Evolutionary conservation across 1,139 yeast genomes (phyloP).

Genomic region (Arxiozyma telluris): DNA sequence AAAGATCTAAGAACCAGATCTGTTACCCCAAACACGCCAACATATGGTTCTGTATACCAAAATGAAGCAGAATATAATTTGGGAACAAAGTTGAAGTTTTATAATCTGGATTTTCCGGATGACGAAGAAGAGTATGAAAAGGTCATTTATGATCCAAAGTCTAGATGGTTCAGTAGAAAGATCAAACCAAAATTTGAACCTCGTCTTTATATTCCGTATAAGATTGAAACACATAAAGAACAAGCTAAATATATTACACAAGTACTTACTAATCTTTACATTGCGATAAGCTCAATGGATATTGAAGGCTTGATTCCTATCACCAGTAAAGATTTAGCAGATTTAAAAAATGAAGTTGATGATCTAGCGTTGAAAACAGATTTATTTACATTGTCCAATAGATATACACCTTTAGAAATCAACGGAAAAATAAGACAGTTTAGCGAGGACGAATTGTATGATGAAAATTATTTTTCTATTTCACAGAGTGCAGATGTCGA

Average conservation of each 20-base stretch:
- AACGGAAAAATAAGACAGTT: constrained; percentile 38
- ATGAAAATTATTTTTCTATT: constrained; percentile 35
- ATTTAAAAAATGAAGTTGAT: constrained; percentile 37
- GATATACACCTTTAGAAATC: constrained; percentile 28
- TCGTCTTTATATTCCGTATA: constrained; percentile 64
- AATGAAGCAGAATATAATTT: constrained; percentile 20
- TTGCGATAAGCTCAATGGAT: constrained; percentile 70
- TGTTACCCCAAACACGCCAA: constrained; percentile 21
- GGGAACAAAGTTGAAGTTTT: constrained; percentile 37
- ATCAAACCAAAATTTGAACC: constrained; percentile 49
- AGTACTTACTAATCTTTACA: constrained; percentile 68
- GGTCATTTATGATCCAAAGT: constrained; percentile 40
- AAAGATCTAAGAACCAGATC: constrained; percentile 19
- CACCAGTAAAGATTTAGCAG: constrained; percentile 51
- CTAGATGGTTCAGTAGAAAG: constrained; percentile 49
- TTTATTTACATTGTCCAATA: constrained; percentile 30
- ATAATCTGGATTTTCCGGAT: constrained; percentile 51
- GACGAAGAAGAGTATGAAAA: constrained; percentile 36
- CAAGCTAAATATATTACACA: constrained; percentile 70
- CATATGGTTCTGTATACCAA: constrained; percentile 19
- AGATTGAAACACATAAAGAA: constrained; percentile 58
- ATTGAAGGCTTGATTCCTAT: constrained; percentile 65
- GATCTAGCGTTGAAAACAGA: constrained; percentile 48
- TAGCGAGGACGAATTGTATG: constrained; percentile 37
- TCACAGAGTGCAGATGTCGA: constrained; percentile 40